Evolutionary conservation across 2,329 filamentous ascomycete species (phyloP).

Genomic region (Periconia macrospinosa): DNA sequence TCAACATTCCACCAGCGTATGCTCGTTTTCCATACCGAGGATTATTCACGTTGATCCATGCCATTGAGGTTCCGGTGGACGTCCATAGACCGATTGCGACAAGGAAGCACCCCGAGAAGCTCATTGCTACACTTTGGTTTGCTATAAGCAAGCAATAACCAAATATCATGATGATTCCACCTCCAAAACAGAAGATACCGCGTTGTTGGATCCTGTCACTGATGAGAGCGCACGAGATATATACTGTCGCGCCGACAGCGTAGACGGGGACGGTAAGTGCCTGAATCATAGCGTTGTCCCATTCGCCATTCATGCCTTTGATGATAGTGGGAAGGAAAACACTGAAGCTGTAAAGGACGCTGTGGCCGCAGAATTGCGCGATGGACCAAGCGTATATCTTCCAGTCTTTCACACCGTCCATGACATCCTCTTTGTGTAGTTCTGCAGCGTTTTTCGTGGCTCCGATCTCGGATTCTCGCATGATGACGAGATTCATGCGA

Average conservation of each 20-base stretch:
- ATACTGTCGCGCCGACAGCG: slow-evolving; percentile 24
- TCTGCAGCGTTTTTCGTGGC: slow-evolving; percentile 51
- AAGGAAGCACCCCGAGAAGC: slow-evolving; percentile 44
- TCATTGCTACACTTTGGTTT: slow-evolving; percentile 9
- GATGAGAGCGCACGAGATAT: slow-evolving; percentile 25
- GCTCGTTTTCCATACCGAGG: slow-evolving; percentile 19
- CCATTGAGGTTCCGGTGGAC: slow-evolving; percentile 56
- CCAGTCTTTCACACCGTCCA: slow-evolving; percentile 48
- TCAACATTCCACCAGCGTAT: slow-evolving; percentile 10
- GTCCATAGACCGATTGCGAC: slow-evolving; percentile 54
- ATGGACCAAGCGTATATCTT: slow-evolving; percentile 36
- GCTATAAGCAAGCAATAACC: slow-evolving; percentile 50
- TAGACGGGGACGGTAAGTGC: slow-evolving; percentile 37
- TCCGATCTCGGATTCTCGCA: slow-evolving; percentile 44
- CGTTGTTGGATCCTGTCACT: slow-evolving; percentile 29
- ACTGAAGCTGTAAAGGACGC: slow-evolving; percentile 29
- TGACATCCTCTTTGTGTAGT: slow-evolving; percentile 50
- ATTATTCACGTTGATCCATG: slow-evolving; percentile 58
- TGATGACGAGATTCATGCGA: slow-evolving; percentile 19
- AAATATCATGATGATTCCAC: slow-evolving; percentile 44
- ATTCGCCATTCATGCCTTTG: slow-evolving; percentile 22
- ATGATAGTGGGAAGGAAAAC: slow-evolving; percentile 37
- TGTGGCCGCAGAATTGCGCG: slow-evolving; percentile 49
- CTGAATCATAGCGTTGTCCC: slow-evolving; percentile 26
- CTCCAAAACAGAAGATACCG: slow-evolving; percentile 28